phyloP scores from a whole-genome alignment of 176 grass and related monocot genomes.

The Raddia guianensis region DNA sequence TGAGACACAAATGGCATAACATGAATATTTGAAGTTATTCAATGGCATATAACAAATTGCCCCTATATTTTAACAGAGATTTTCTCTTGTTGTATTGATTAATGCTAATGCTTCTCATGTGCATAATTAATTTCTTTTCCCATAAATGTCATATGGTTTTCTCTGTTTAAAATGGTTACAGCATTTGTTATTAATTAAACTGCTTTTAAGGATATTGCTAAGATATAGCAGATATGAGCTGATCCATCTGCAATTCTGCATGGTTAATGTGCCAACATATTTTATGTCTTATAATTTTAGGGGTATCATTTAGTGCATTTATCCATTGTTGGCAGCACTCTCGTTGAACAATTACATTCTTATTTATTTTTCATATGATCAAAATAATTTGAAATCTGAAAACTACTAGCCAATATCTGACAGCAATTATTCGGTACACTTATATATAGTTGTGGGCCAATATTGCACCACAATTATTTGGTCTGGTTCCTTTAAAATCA shows the following conservation, averaged over 20 bases:
- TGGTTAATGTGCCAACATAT: background rate
- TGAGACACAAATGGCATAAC: too few relatives aligned
- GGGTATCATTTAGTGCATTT: constrained; percentile 18
- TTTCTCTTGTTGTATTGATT: background rate
- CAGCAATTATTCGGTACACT: constrained; percentile 1
- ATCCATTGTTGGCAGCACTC: background rate
- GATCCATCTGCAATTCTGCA: background rate
- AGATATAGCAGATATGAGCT: constrained; percentile 19
- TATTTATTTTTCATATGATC: constrained; percentile 6
- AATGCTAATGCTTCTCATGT: background rate
- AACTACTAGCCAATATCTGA: background rate
- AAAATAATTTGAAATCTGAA: background rate
- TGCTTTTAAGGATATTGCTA: constrained; percentile 9
- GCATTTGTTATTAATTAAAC: constrained; percentile 20
- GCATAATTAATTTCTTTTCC: background rate
- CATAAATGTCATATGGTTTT: background rate
- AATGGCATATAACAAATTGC: too few relatives aligned
- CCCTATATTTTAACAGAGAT: background rate
- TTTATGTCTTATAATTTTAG: constrained; percentile 21
- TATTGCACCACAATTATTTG: background rate
- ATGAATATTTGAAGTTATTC: too few relatives aligned
- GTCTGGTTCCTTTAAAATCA: background rate
- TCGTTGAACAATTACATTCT: background rate
- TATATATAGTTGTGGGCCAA: constrained; percentile 8
- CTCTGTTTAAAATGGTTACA: constrained; percentile 17